phyloP scores from a whole-genome alignment of 352 stramenopile species.

The Paralagenidium karlingii region DNA sequence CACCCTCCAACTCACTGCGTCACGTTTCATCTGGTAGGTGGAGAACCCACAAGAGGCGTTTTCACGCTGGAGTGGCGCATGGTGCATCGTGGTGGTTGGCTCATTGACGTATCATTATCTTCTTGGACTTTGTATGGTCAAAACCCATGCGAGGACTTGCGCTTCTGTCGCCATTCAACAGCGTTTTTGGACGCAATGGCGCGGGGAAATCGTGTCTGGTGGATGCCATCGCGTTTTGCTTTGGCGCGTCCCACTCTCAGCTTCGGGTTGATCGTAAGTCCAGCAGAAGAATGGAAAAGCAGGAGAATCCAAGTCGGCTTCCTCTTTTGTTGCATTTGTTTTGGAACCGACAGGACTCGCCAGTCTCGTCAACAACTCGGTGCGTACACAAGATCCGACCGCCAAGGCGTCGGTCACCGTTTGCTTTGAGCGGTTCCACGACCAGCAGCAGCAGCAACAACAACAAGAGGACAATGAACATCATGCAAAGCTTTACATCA shows the following conservation, averaged over 20 bases:
- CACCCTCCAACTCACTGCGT: too few relatives aligned
- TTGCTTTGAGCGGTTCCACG: slow-evolving; percentile 3
- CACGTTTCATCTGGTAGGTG: too few relatives aligned
- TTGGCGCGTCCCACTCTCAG: slow-evolving; percentile 1
- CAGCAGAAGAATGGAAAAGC: not conserved
- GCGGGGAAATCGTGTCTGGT: slow-evolving; percentile 3
- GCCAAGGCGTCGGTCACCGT: slow-evolving; percentile 6
- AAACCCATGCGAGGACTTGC: too few relatives aligned
- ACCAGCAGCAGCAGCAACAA: not conserved
- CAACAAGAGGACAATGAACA: too few relatives aligned
- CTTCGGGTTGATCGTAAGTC: slow-evolving; percentile 2
- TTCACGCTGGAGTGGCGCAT: too few relatives aligned
- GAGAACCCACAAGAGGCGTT: too few relatives aligned
- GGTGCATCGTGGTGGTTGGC: too few relatives aligned
- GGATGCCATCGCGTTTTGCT: slow-evolving; percentile 6
- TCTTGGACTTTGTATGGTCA: too few relatives aligned
- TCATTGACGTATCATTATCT: too few relatives aligned
- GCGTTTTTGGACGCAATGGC: slow-evolving; percentile 4
- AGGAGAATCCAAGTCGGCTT: too few relatives aligned
- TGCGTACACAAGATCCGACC: not conserved
- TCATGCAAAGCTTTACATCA: slow-evolving; percentile 7
- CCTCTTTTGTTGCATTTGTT: not conserved
- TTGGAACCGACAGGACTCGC: slow-evolving; percentile 5
- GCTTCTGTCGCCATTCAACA: too few relatives aligned
- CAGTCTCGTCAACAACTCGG: slow-evolving; percentile 10